phyloP scores from a whole-genome alignment of 2,329 filamentous ascomycete genomes.

The Sclerotinia subarctica region DNA sequence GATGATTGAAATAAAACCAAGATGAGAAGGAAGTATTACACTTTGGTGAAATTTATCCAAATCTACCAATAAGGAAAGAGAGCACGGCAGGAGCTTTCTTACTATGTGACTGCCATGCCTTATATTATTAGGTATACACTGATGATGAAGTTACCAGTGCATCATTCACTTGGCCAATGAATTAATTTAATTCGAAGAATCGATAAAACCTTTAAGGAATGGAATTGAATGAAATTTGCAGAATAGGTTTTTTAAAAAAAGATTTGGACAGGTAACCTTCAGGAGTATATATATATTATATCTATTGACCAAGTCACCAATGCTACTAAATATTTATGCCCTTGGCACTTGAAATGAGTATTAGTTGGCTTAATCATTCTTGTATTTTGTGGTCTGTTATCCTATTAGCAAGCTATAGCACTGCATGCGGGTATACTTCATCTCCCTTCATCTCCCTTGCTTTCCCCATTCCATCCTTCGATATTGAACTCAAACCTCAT shows the following conservation, averaged over 20 bases:
- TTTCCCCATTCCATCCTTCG: slow-evolving; percentile 43
- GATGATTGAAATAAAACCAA: neutral
- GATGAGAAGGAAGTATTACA: neutral
- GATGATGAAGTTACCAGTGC: neutral
- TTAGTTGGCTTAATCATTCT: neutral
- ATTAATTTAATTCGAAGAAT: neutral
- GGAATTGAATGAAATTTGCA: neutral
- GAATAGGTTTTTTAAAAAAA: neutral
- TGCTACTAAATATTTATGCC: neutral
- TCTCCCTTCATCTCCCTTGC: slow-evolving; percentile 33
- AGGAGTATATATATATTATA: neutral
- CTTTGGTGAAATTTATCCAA: neutral
- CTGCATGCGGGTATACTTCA: slow-evolving; percentile 25
- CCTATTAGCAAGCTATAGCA: slow-evolving; percentile 29
- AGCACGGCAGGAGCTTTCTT: neutral
- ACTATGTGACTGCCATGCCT: neutral
- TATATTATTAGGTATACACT: neutral
- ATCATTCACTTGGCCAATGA: neutral
- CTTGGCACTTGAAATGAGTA: neutral
- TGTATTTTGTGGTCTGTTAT: slow-evolving; percentile 9
- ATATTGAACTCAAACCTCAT: slow-evolving; percentile 55
- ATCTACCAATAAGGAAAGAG: neutral
- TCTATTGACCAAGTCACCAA: neutral
- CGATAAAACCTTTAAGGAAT: too few relatives aligned
- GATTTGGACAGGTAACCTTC: neutral